Evolutionary conservation across 2,329 filamentous ascomycete species (phyloP), one percentile per base, ranked within the genome.

Genomic region (Exophiala dermatitidis): DNA sequence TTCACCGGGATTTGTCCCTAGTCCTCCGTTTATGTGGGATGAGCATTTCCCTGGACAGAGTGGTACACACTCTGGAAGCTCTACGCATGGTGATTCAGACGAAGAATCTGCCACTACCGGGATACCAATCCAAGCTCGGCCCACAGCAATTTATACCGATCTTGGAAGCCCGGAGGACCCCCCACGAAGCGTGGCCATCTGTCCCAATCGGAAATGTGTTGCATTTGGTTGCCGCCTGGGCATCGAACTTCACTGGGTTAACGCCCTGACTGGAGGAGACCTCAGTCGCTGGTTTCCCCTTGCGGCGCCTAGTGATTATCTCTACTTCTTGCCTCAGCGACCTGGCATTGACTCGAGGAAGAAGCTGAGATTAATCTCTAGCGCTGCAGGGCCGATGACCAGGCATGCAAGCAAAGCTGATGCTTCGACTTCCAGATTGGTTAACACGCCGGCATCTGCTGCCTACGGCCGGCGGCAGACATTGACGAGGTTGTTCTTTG

Each of bases 101-200:
- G 38, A 41, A 12, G 38, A 41, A 26, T 41, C 26, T 41, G 12
- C n/a, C 28, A 26, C 12, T 26, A 26, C 28, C 5, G 28, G 19
- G 38, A 51, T 58, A 32, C 53, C 52, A 3, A 58, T 58, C 9
- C 32, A 53, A 37, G 51, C 55, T 4, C 43, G 58, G 26, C 53
- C 61, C 30, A 52, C 58, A 5, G 56, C 58, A 32, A 52, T 62
- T 46, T 77, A 75, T 62, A 71, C 74, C 38, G 72, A 78, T 56
- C 63, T 86, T 38, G 84, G 82, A 62, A 80, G 77, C 1, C 68
- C 76, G 36, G 77, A 84, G 49, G 81, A 85, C 57, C 79, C 79
- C 10, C 83, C 83, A 8, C 76, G 79, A n/a, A 83, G 80, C 37
- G 76, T 85, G 6, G 78, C 82, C 0, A 78, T 86, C 33, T 84